phyloP scores from a whole-genome alignment of 345 rosid species.

The Camelina laxa region DNA sequence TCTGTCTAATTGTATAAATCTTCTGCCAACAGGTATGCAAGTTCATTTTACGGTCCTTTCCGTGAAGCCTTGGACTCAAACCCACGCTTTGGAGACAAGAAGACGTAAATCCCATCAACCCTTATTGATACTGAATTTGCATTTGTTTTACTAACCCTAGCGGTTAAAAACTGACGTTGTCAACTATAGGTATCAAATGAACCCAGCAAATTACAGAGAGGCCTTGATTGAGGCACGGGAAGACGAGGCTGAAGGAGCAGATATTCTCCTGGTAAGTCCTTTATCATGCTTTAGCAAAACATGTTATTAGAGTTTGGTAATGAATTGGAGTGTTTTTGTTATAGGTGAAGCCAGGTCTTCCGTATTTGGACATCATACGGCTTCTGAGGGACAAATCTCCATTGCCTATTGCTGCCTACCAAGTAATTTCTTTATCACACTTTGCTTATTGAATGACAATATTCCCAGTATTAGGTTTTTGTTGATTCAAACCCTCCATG shows the following conservation, averaged over 20 bases:
- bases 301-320: background rate
- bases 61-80: conserved; percentile 93
- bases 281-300: background rate
- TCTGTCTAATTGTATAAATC: conserved; percentile 29
- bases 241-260: conserved; percentile 98
- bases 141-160: conserved; percentile 31
- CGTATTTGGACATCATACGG: conserved; percentile 91
- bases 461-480: background rate
- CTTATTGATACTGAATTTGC: background rate
- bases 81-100: conserved; percentile 95
- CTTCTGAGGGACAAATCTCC: conserved; percentile 82
- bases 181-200: conserved; percentile 91
- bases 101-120: conserved; percentile 60
- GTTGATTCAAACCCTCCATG: background rate
- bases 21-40: conserved; percentile 70
- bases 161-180: conserved; percentile 33
- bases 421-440: conserved; percentile 49
- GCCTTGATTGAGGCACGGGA: conserved; percentile 81
- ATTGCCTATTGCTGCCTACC: conserved; percentile 92
- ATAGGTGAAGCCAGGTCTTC: conserved; percentile 97
- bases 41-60: conserved; percentile 96
- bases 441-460: background rate
- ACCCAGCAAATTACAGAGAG: conserved; percentile 92
- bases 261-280: conserved; percentile 73
- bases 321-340: conserved; percentile 17